Evolutionary conservation across 1,284 basidiomycete genomes (phyloP), one percentile per base, ranked within the genome.

Genomic region (Mycena citricolor): DNA sequence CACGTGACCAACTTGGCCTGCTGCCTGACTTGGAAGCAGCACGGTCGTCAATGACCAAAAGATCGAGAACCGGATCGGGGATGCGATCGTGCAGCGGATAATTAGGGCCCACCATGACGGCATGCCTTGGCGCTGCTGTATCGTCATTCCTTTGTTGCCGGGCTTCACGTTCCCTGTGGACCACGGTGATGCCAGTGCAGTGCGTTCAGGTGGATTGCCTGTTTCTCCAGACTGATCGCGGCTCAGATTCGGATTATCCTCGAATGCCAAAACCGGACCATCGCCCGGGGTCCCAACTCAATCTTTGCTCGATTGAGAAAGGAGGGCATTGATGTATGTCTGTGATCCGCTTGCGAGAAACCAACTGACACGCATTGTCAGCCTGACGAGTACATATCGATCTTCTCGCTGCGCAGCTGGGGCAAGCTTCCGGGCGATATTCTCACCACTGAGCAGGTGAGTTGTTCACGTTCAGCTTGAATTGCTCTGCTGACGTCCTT

Each of bases 111-210:
- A 97, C 61, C 76, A 73, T 20, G 89, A 94, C 55, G 73, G 79
- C 4, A 88, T 80, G 1, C 78, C 80, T 4, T 99, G 95, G 95
- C 86, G 86, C 57, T 94, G 93, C 32, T 90, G 94, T 61, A 87
- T 99, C 51, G 70, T 99, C 47, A 92, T 99, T 42, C 95, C 95
- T 2, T 71, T 95, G 4, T 71, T 97, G 14, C 97, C 95, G 5
- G 95, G 95, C 0, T 99, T 98, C 67, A 83, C 94, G 0, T 93
- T 89, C 70, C 86, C 94, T 1, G 81, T 99, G 42, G 95, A 98
- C 62, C 86, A 94, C 55, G 81, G 83, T 30, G 94, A 97, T 61
- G 95, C 93, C 5, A 90, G 87, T 54, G 90, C 93, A 12, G 86
- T 93, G 61, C 49, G 89, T 70, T 42, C 42, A 22, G 40, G 44